A percentile compares a stretch with the other conserved stretches of the same genome.
Evolutionary conservation across 805 yeast genomes (phyloP).

Genomic region (Isabelozyma pseudorhagii): DNA sequence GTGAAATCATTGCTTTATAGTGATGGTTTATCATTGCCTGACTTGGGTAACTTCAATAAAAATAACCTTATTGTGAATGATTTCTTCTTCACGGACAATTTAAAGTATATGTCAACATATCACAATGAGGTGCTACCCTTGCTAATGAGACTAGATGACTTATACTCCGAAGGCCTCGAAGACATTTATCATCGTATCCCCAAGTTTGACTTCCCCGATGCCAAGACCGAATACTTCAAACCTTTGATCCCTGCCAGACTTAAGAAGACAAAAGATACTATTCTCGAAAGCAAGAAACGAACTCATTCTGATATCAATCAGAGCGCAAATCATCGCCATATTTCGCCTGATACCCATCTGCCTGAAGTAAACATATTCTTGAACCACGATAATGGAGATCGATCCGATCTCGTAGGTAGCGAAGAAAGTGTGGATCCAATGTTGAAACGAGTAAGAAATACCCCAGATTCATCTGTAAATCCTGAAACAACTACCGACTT

Average conservation of each 20-base stretch:
- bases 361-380: constrained; percentile 6
- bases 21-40: constrained; percentile 27
- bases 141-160: constrained; percentile 22
- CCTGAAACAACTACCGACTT: constrained; percentile 11
- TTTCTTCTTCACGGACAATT: constrained; percentile 32
- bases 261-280: constrained; percentile 4
- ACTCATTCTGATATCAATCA: constrained; percentile 4
- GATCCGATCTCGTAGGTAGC: not conserved
- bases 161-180: constrained; percentile 26
- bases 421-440: constrained; percentile 29
- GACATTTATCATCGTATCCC: constrained; percentile 29
- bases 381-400: constrained; percentile 1
- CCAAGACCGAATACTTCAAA: constrained; percentile 20
- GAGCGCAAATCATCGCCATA: not conserved
- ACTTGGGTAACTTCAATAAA: constrained; percentile 24
- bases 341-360: not conserved
- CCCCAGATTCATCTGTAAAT: constrained; percentile 6
- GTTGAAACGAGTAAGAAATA: constrained; percentile 18
- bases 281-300: constrained; percentile 9
- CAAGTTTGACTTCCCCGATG: constrained; percentile 29
- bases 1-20: constrained; percentile 30
- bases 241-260: constrained; percentile 21
- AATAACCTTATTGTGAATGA: constrained; percentile 34
- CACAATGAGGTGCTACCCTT: constrained; percentile 35
- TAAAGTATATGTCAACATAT: constrained; percentile 32